A percentile compares a stretch with the other conserved stretches of the same genome.
Conservation (phyloP, 129 eudicot species). For the Kitagawia praeruptora region DNA sequence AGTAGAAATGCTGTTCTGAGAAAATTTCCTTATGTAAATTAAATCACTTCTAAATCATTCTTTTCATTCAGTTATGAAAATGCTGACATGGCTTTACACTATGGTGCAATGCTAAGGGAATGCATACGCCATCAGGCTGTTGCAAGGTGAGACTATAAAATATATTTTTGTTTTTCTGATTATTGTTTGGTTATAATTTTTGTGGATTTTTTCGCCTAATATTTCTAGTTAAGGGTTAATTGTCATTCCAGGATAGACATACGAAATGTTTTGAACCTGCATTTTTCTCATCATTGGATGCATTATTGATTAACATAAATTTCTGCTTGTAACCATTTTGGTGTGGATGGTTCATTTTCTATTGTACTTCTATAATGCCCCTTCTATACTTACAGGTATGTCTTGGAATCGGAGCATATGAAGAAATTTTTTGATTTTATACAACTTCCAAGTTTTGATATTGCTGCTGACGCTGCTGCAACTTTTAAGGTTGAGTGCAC, state of each 20-base stretch:
- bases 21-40: not conserved
- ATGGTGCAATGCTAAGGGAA: slow-evolving; percentile 93
- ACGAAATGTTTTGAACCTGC: not conserved
- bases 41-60: slow-evolving; percentile 1
- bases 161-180: not conserved
- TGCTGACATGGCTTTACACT: slow-evolving; percentile 76
- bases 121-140: slow-evolving; percentile 95
- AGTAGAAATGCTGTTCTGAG: no score
- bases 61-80: slow-evolving; percentile 50
- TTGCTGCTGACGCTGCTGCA: slow-evolving; percentile 90
- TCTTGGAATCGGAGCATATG: slow-evolving; percentile 76
- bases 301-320: not conserved
- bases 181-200: not conserved
- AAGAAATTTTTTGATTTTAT: slow-evolving; percentile 84
- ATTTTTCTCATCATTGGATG: not conserved
- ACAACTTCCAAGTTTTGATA: slow-evolving; percentile 87
- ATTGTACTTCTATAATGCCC: slow-evolving; percentile 1
- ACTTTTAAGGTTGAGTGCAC: slow-evolving; percentile 66
- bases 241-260: not conserved
- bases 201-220: not conserved
- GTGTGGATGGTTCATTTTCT: slow-evolving; percentile 3
- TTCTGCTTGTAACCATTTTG: not conserved
- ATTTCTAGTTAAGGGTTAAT: not conserved
- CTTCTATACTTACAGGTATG: slow-evolving; percentile 47
- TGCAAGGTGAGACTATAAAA: slow-evolving; percentile 49